phyloP scores from a whole-genome alignment of 345 rosid genomes.

The Hibiscus syriacus region DNA sequence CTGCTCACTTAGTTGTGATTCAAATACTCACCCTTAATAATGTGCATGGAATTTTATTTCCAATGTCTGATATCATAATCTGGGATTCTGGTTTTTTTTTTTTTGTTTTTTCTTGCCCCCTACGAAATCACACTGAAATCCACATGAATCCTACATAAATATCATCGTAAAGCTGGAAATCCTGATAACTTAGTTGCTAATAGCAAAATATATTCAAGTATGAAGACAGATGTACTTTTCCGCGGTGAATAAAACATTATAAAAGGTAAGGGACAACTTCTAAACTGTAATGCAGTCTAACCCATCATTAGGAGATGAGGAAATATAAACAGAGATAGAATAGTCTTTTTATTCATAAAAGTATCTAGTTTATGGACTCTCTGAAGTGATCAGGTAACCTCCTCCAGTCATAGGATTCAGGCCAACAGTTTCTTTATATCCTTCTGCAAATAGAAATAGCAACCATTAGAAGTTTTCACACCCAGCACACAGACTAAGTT shows the following conservation, averaged over 20 bases:
- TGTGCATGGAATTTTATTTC: too few species aligned
- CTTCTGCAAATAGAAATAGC: constrained; percentile 30
- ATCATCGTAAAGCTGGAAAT: too few species aligned
- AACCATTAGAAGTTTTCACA: background rate
- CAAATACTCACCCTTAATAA: too few species aligned
- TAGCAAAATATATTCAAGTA: background rate
- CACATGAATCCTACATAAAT: too few species aligned
- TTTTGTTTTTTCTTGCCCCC: too few species aligned
- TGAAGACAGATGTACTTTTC: background rate
- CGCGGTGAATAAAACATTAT: background rate
- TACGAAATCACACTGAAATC: too few species aligned
- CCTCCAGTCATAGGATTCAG: background rate
- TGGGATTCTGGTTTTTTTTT: too few species aligned
- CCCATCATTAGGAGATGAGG: background rate
- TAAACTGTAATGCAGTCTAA: background rate
- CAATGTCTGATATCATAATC: constrained; percentile 29
- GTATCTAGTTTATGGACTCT: background rate
- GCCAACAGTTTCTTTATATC: constrained; percentile 50
- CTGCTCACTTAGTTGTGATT: too few species aligned
- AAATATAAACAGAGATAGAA: background rate
- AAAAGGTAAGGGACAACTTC: background rate
- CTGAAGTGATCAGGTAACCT: background rate
- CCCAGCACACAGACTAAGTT: background rate
- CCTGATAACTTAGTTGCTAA: too few species aligned
- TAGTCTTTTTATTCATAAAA: background rate